phyloP scores from a whole-genome alignment of 2,329 filamentous ascomycete genomes.

The Diplodia scrobiculata region DNA sequence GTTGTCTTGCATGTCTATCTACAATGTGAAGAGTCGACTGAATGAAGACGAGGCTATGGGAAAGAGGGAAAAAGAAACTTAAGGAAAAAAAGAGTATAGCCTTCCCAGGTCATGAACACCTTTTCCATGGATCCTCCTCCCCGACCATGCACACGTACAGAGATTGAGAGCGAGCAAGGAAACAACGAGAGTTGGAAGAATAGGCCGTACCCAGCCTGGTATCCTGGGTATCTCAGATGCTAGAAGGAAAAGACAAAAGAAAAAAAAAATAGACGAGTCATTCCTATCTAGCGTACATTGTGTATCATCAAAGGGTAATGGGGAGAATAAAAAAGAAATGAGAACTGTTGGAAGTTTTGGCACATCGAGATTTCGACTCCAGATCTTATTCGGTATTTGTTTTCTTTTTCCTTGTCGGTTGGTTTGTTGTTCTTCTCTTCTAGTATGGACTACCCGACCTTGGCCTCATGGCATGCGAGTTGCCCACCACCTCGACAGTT shows the following conservation, averaged over 20 bases:
- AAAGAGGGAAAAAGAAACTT: too few species aligned
- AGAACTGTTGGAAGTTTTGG: neutral
- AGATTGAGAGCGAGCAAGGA: neutral
- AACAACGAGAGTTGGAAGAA: neutral
- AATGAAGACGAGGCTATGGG: neutral
- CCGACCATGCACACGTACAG: neutral
- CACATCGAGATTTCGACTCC: neutral
- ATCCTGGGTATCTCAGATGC: conserved; percentile 16
- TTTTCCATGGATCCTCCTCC: neutral
- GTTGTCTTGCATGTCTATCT: neutral
- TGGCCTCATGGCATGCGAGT: neutral
- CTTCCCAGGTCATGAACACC: conserved; percentile 10
- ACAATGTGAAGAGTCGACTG: neutral
- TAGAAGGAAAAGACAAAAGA: neutral
- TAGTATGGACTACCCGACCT: conserved; percentile 12
- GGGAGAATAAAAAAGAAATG: neutral
- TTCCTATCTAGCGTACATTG: neutral
- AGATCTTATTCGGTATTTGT: neutral
- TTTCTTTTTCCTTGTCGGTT: neutral
- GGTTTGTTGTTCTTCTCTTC: neutral
- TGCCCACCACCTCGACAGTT: neutral
- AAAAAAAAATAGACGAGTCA: neutral
- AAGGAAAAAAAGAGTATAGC: neutral
- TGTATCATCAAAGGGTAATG: neutral
- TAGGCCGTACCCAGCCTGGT: conserved; percentile 8